phyloP scores from a whole-genome alignment of 148 eudicot genomes.

The Pharnaceum exiguum region DNA sequence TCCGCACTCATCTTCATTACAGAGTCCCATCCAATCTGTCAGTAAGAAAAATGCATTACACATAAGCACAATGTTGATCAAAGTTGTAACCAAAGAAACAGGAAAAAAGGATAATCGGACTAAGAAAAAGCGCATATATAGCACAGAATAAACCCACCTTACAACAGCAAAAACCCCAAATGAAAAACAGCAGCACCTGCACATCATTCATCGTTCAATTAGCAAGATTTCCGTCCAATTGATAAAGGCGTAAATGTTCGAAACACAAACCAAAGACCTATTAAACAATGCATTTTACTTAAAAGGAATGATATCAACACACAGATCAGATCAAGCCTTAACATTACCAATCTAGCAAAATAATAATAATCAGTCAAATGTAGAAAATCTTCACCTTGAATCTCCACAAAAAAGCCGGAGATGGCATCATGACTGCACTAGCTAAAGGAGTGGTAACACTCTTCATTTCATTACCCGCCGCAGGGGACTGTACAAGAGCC shows the following conservation, averaged over 20 bases:
- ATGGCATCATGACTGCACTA: constrained; percentile 65
- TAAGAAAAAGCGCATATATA: neutral
- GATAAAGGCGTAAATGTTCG: neutral
- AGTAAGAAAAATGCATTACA: neutral
- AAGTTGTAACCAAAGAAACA: neutral
- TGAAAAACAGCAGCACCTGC: constrained; percentile 70
- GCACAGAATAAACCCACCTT: constrained; percentile 64
- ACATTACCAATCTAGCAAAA: constrained; percentile 1
- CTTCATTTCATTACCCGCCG: constrained; percentile 79
- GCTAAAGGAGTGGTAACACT: constrained; percentile 54
- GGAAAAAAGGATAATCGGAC: neutral
- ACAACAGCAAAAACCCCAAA: constrained; percentile 85
- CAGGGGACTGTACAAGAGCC: constrained; percentile 34
- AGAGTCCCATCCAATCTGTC: constrained; percentile 93
- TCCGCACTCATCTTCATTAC: constrained; percentile 98
- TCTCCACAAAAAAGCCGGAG: constrained; percentile 86
- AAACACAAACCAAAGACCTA: neutral
- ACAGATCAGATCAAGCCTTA: too few relatives aligned
- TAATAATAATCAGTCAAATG: neutral
- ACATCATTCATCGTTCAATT: constrained; percentile 14
- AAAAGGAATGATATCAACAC: too few relatives aligned
- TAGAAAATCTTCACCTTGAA: constrained; percentile 68
- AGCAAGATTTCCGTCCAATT: neutral
- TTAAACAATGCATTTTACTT: too few relatives aligned
- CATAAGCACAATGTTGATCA: constrained; percentile 8